phyloP scores from a whole-genome alignment of 352 stramenopile genomes.

The Phytophthora capsici region DNA sequence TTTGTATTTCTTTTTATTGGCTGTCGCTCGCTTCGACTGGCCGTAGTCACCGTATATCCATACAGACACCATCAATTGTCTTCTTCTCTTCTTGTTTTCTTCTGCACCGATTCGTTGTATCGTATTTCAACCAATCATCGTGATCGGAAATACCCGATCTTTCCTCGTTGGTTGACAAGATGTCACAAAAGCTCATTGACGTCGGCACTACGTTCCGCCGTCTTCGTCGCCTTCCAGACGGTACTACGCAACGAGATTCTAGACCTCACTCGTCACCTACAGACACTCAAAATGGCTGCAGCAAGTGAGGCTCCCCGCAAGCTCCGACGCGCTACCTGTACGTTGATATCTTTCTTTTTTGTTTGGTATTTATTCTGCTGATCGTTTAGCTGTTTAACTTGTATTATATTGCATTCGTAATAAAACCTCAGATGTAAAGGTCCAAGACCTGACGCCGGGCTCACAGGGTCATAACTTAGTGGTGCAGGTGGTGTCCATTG shows the following conservation, averaged over 20 bases:
- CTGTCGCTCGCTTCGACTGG: conserved; percentile 24
- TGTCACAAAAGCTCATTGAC: conserved; percentile 36
- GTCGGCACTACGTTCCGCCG: conserved; percentile 7
- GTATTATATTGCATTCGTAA: neutral
- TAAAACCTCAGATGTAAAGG: conserved; percentile 80
- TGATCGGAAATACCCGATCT: conserved; percentile 25
- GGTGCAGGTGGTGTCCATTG: conserved; percentile 72
- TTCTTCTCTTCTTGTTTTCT: conserved; percentile 8
- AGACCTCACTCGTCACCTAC: neutral
- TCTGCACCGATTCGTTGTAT: too few relatives aligned
- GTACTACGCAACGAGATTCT: neutral
- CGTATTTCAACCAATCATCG: too few relatives aligned
- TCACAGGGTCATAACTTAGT: conserved; percentile 86
- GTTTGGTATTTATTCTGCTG: too few relatives aligned
- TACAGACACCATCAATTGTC: conserved; percentile 28
- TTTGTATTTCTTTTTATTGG: conserved; percentile 51
- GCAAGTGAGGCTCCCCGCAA: conserved; percentile 31
- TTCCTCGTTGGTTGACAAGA: conserved; percentile 38
- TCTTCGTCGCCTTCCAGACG: neutral
- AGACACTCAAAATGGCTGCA: conserved; percentile 28
- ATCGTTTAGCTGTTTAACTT: too few relatives aligned
- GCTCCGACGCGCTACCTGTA: conserved; percentile 60
- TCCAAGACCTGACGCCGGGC: conserved; percentile 73
- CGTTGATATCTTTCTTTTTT: conserved; percentile 3
- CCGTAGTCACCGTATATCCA: conserved; percentile 26